Evolutionary conservation across 768 basidiomycete genomes (phyloP), one percentile per base, ranked within the genome.

Genomic region (Tubosaeta sp.): DNA sequence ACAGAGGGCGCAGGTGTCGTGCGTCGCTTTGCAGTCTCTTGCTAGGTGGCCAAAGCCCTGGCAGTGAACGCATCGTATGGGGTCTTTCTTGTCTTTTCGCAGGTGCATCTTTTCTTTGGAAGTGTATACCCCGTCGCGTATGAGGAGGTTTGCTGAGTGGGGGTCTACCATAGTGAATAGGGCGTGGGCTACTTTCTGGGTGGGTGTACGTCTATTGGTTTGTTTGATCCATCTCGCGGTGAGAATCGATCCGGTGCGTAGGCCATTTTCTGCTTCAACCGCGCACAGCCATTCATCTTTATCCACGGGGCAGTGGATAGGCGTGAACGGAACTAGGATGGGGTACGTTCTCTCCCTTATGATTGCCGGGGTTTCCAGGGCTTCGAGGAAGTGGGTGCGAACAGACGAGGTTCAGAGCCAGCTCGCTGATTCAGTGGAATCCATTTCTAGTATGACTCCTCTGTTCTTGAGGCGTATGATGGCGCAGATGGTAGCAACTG

Each of bases 1-100:
- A 11, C 46, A 53, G 19, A 7, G 22, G 1, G 39, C 31, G 14
- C 52, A 53, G 4, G 46, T 27, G 41, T 53, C 39, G 3, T 46
- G 25, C 8, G 4, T 5, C 1, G 37, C 31, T 12, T 35, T 35
- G 22, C 39, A 53, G 16, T 53, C 29, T 9, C 19, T 46, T 4
- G 37, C 51, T 31, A 52, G 35, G 22, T 52, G 51, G 4, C 51
- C 51, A 31, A 29, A 53, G 12, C 35, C 6, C 14, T 53, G 52
- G 41, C 52, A 48, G 5, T 19, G 5, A 8, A 33, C 12, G 19
- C 52, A 53, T 4, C 31, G 11, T 5, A 53, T 29, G 6, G 52
- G 52, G 8, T 53, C 39, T 13, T 33, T 10, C 6, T 46, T 48
- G 6, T 53, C 52, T 11, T 53, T 53, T 5, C 9, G n/a, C 2